Evolutionary conservation across 1,284 basidiomycete genomes (phyloP), one percentile per base, ranked within the genome.

Genomic region (Microbotryum silenes-acaulis): DNA sequence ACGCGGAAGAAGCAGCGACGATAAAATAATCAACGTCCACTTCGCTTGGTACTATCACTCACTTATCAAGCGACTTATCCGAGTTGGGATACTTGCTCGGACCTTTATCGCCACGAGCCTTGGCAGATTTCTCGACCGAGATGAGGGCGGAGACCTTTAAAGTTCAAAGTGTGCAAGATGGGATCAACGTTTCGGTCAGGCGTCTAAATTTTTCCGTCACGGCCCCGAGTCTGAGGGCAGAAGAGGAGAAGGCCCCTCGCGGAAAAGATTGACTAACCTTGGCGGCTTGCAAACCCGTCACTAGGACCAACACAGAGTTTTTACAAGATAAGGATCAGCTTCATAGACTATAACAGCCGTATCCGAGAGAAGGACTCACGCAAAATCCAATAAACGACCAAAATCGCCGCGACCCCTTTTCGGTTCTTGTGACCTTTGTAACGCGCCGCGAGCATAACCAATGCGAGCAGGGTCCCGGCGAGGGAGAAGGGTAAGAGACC

Each of bases 31-130:
- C 29, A 8, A 8, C 29, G 1, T 31, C 6, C 1, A 14, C 37
- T 14, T 2, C 37, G 37, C 12, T 5, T 2, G 37, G 3, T n/a
- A n/a, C n/a, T 2, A 6, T 42, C 37, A 42, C 37, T 42, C 37
- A 42, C 18, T 57, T 51, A 23, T 57, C 56, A 25, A 57, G 50
- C 5, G n/a, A 29, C 16, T 45, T 44, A 23, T 51, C 56, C 16
- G 27, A 33, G 56, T 51, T 45, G 49, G 56, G 56, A 21, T 57
- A 57, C 49, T 33, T 57, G 12, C 48, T 12, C 14, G 56, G 56
- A 2, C 56, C 48, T 21, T 51, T 51, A 16, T 27, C 27, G 18
- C 37, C 56, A 16, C 14, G 9, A 12, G 48, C 33, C 6, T 45
- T 44, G 23, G 49, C 49, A 3, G 29, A 27, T 14, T 51, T 57